Evolutionary conservation across 2,329 filamentous ascomycete species (phyloP).

Genomic region (Aspergillus pseudoterreus): DNA sequence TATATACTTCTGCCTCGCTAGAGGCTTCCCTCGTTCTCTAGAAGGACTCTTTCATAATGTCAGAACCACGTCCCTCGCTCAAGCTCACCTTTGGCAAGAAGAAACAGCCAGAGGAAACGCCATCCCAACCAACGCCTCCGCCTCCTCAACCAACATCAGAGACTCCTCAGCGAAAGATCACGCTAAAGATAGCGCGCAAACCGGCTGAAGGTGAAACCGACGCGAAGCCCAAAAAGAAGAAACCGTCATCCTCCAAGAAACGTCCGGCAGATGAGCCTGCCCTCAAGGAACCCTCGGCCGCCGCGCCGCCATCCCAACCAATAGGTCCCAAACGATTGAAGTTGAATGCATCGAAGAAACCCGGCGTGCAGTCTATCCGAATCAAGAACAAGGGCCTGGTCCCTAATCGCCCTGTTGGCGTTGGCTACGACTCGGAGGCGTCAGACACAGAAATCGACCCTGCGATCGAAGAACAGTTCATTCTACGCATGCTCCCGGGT

Average conservation of each 20-base stretch:
- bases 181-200: slow-evolving; percentile 38
- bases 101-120: slow-evolving; percentile 23
- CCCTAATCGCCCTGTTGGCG: slow-evolving; percentile 68
- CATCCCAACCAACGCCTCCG: slow-evolving; percentile 15
- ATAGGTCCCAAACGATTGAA: slow-evolving; percentile 38
- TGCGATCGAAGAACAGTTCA: slow-evolving; percentile 81
- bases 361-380: slow-evolving; percentile 47
- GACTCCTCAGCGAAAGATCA: slow-evolving; percentile 37
- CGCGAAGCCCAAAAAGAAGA: slow-evolving; percentile 32
- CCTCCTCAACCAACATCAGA: slow-evolving; percentile 15
- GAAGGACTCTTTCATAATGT: slow-evolving; percentile 25
- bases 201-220: slow-evolving; percentile 14
- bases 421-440: slow-evolving; percentile 94
- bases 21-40: neutral
- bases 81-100: slow-evolving; percentile 43
- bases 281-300: slow-evolving; percentile 21
- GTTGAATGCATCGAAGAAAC: slow-evolving; percentile 36
- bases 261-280: slow-evolving; percentile 30
- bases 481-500: slow-evolving; percentile 83
- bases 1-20: neutral
- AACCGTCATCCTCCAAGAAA: slow-evolving; percentile 33
- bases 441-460: slow-evolving; percentile 87
- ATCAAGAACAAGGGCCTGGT: slow-evolving; percentile 66
- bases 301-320: slow-evolving; percentile 14
- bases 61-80: slow-evolving; percentile 32